Evolutionary conservation across 2,329 filamentous ascomycete species (phyloP), one percentile per base, ranked within the genome.

Genomic region (Aschersonia sp.): DNA sequence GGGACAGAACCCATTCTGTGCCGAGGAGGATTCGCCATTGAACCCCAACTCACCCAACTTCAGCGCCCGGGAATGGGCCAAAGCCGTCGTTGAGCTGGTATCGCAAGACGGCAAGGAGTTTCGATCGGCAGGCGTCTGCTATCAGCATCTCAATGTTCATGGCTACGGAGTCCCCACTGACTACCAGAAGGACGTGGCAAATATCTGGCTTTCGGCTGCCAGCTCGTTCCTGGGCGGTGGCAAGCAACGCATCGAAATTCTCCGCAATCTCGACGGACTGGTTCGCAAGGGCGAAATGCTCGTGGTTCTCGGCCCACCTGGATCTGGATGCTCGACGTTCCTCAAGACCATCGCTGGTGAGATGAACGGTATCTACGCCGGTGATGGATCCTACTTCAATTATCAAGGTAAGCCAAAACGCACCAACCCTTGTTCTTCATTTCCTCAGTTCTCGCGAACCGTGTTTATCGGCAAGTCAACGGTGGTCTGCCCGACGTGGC

Each of bases 281-380:
- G 78, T 87, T 1, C 71, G 77, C 57, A 76, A 75, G 51, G 83
- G 83, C 42, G 83, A 87, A 68, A 85, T 87, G 80, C 65, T 87
- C 31, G 79, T 87, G 12, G 83, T 87, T 2, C 71, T 87, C 35
- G 83, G 83, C 12, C 83, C 82, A 48, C 83, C 83, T 2, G 77
- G 77, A 41, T 73, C 75, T n/a, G 84, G 84, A 47, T 94, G 87
- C 63, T 87, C 84, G 12, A 94, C 87, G 2, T 81, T 94, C 53
- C 70, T 94, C 49, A 94, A 94, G 69, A 85, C 86, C 0, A 78
- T 94, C 54, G 78, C 86, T 4, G 87, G 87, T 51, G 86, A 94
- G 64, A 86, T 83, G 29, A 83, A 88, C 55, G 87, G 87, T 46
- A 81, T 94, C 55, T 79, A 75, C 55, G 71, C 92, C 11, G 83